phyloP scores from a whole-genome alignment of 1,139 yeast species.

The Spathaspora sp. region DNA sequence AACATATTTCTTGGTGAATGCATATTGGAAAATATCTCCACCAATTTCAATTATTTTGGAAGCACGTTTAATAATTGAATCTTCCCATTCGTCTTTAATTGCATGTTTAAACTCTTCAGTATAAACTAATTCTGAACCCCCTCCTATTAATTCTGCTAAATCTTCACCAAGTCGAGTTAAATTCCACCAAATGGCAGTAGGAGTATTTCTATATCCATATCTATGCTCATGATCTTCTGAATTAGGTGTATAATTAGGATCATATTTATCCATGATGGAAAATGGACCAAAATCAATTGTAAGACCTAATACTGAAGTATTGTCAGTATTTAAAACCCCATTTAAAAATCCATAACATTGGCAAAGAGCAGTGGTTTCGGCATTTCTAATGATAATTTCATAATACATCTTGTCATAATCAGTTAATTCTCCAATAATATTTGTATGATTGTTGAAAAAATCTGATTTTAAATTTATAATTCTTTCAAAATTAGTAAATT shows the following conservation, averaged over 20 bases:
- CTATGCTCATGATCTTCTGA: conserved; percentile 76
- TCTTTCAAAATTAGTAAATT: conserved; percentile 35
- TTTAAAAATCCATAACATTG: conserved; percentile 90
- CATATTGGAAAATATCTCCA: conserved; percentile 63
- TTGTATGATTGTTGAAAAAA: conserved; percentile 19
- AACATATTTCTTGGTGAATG: conserved; percentile 60
- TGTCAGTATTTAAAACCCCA: conserved; percentile 94
- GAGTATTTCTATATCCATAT: conserved; percentile 79
- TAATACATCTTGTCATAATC: conserved; percentile 71
- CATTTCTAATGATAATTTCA: conserved; percentile 71
- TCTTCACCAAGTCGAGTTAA: conserved; percentile 82
- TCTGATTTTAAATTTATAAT: conserved; percentile 18
- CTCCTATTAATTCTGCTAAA: conserved; percentile 77
- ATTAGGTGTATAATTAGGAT: conserved; percentile 83
- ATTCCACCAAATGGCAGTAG: conserved; percentile 93
- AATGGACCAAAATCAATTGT: conserved; percentile 96
- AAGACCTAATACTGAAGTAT: conserved; percentile 82
- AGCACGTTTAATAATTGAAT: conserved; percentile 58
- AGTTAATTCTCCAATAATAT: conserved; percentile 41
- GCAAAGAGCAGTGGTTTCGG: conserved; percentile 78
- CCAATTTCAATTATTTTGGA: conserved; percentile 62
- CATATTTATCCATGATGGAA: conserved; percentile 81
- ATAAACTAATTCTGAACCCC: conserved; percentile 52
- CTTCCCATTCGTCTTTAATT: conserved; percentile 50
- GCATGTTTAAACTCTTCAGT: conserved; percentile 34